Evolutionary conservation across 1,139 yeast species (phyloP), one percentile per base, ranked within the genome.

Genomic region (Candida tropicalis): DNA sequence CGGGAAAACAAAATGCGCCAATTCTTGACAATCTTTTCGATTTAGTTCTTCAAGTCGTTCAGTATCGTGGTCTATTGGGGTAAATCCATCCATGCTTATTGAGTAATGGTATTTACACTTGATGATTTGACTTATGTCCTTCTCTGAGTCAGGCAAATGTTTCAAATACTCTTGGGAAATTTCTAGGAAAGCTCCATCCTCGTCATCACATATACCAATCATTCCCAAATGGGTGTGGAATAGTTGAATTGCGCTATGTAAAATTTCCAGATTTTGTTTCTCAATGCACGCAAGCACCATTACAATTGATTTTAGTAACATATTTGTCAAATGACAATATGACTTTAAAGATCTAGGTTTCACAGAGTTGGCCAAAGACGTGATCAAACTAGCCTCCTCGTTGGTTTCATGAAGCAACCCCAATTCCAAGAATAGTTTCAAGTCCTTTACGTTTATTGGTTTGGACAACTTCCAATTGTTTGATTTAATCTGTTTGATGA

Each of bases 171-270:
- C 70, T 52, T 89, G 85, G 1, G 84, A 69, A 35, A 86, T 64
- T 24, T 72, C 72, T 37, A 93, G 66, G 49, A 90, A 82, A 4
- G 71, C 60, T 0, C 96, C 95, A 32, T 74, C 61, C 0, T 84
- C 75, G 6, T 80, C 64, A 43, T 81, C 84, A 65, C 99, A 93
- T 45, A 85, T 77, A 7, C 79, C 75, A 35, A 89, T 67, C 2
- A 67, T 59, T 0, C 97, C 97, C 7, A 90, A 62, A 40, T 88
- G 85, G 10, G 80, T 82, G 59, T 93, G 99, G 2, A 89, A 39
- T 13, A 50, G 11, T 25, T 37, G 40, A 3, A 50, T 47, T 2
- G 41, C 16, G 6, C 17, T 12, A 11, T 43, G 42, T 17, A 46
- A 39, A 3, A 18, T n/a, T n/a, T 34, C 23, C 15, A 25, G 29